Evolutionary conservation across 306 rosid genomes (phyloP), one percentile per base, ranked within the genome.

Genomic region (Prunus fruticosa): DNA sequence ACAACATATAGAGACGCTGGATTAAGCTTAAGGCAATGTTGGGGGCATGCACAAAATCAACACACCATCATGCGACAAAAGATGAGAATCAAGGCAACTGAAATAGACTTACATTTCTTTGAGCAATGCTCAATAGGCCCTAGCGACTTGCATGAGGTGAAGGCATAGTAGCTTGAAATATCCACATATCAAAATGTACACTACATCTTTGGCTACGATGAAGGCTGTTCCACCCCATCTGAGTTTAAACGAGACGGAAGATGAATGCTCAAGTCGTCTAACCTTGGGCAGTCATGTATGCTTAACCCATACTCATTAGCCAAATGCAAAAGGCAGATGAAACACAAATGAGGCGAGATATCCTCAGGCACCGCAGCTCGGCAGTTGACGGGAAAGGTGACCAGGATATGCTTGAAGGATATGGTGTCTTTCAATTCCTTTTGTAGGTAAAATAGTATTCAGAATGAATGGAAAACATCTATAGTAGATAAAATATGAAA

Each of bases 321-420:
- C 69, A 76, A 57, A 54, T 76, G 81, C 84, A 81, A 71, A 64
- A 76, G 78, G 71, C 84, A 76, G 49, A 76, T 65, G 70, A 81
- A 76, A 71, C 72, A 64, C 84, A 81, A 71, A 76, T 81, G 84
- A 14, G 84, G 81, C n/a, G 84, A 76, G 12, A 75, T 30, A 71
- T 81, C 73, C 78, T 76, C 57, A 1, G 73, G 63, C 13, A 10
- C 62, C 10, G 81, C 69, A 16, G 76, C 78, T 76, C 9, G 41
- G 54, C 64, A 81, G 68, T 81, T 75, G 38, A 65, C 63, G 11
- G 63, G 73, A 71, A 81, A 70, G 63, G 49, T 70, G 45, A 77
- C 64, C 69, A 71, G 79, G 32, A 76, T 38, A 53, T 20, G 38
- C 49, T 67, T 71, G 75, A 71, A 81, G 3, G 81, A 81, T 54